Evolutionary conservation across 306 rosid species (phyloP), one percentile per base, ranked within the genome.

Genomic region (Sicyos baderoa): DNA sequence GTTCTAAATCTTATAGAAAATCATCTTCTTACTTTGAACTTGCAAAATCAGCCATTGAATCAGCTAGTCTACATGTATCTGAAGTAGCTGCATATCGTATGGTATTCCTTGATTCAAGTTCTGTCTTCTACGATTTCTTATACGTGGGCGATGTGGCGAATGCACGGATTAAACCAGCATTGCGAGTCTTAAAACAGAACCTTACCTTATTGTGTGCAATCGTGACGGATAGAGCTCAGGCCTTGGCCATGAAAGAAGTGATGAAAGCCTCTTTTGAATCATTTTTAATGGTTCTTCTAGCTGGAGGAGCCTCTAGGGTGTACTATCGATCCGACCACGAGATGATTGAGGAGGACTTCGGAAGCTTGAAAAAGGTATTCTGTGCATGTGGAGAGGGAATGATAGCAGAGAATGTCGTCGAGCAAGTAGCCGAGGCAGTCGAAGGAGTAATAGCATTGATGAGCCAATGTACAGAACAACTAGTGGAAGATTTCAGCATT

Each of bases 21-120:
- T 40, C 45, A 40, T 40, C 76, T 0, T 74, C 78, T 19, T 92
- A 81, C 86, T 88, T 93, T 17, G 99, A 93, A 5, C 50, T 29
- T 7, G 59, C 84, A 0, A 75, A 42, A 32, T 48, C 82, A 12
- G 77, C 81, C 54, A 74, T 90, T 50, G 87, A 81, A 82, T 68
- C 84, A 35, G 85, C 94, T 54, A 80, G 85, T 66, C 91, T 82
- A 65, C 82, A 85, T 73, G 90, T 93, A 70, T 84, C 99, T 3
- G 96, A 90, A 85, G 96, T 90, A 1, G 97, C 99, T 0, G 97
- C 91, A 7, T 85, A 82, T 72, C 93, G 99, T 51, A 84, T 88
- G 45, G 84, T 93, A 79, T 93, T 93, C 81, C 94, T 86, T 0
- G 99, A 93, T 72, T 86, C 99, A 7, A 81, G 74, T 60, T 80